Evolutionary conservation across 441 rosid species (phyloP).

Genomic region (Gossypium davidsonii): DNA sequence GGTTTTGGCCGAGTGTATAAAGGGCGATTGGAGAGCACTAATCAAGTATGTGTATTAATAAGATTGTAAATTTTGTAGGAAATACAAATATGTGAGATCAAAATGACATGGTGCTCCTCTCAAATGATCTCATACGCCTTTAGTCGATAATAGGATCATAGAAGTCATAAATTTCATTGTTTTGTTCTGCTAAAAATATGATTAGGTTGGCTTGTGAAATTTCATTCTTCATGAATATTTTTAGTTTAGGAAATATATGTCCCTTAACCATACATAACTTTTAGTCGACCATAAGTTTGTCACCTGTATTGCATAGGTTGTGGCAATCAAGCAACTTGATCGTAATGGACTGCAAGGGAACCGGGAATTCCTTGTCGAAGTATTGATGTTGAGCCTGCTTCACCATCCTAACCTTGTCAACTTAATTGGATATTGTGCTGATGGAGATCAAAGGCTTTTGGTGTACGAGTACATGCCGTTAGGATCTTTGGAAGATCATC

Average conservation of each 20-base stretch:
- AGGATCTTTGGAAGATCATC: slow-evolving; percentile 80
- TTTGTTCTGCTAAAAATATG: background rate
- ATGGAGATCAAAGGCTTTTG: slow-evolving; percentile 85
- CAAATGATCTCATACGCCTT: background rate
- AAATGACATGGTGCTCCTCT: background rate
- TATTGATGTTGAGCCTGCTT: slow-evolving; percentile 71
- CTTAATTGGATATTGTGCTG: slow-evolving; percentile 78
- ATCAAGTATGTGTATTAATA: slow-evolving; percentile 36
- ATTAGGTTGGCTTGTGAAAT: background rate
- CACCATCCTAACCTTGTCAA: slow-evolving; percentile 83
- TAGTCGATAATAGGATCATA: background rate
- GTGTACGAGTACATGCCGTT: slow-evolving; percentile 85
- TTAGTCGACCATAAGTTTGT: slow-evolving; percentile 12
- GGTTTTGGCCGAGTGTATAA: slow-evolving; percentile 68
- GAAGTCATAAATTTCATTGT: background rate
- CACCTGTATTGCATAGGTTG: slow-evolving; percentile 44
- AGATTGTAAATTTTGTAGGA: background rate
- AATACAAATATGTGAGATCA: background rate
- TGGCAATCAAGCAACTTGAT: slow-evolving; percentile 87
- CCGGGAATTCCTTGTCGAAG: slow-evolving; percentile 78
- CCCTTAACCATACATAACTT: background rate
- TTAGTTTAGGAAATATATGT: background rate
- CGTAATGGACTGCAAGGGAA: slow-evolving; percentile 85
- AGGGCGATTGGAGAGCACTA: slow-evolving; percentile 55
- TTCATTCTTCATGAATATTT: background rate